Base-by-base conservation (phyloP, 1,284 basidiomycete species). In the Butyriboletus regius region DNA sequence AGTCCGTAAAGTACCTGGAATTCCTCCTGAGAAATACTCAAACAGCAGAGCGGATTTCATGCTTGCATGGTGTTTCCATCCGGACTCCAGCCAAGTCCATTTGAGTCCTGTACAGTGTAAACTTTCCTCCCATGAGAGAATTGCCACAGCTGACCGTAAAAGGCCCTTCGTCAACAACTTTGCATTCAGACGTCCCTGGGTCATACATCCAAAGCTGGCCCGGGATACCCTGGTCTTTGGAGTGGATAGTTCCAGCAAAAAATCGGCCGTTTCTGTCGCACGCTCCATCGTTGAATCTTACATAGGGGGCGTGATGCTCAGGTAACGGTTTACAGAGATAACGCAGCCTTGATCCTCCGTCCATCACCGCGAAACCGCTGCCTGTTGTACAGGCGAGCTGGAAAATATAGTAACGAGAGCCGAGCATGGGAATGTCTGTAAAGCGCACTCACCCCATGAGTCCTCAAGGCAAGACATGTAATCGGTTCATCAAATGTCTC, bases 231-330 rank as follows among this genome's bases (percentile, higher is more conserved):
- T 70, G 72, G 43, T 75, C 70, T 56, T 71, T 68, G 38, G 76
- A 77, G 57, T 70, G 75, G 41, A 85, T 61, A 1, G 81, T 81
- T 29, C 82, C 83, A 36, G 80, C 78, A 57, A 84, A 77, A 62
- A 81, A 85, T 37, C 81, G 74, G 6, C 83, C 83, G 56, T 72
- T 67, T 54, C 68, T 73, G 58, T 85, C 82, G 60, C 82, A 85
- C 5, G 74, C 82, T 34, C 83, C 83, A 59, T 85, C 82, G 62
- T 85, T 85, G 68, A 85, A 84, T 40, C 83, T 75, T 20, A 74
- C 77, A 55, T 75, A 31, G 66, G 10, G 68, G 60, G 58, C 57
- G 37, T 77, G 67, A 20, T 70, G 61, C 8, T 65, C 56, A 14
- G 73, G 67, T 8, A 84, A 62, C 13, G 82, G 81, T 60, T 53